These are phyloP conservation scores for Cylindrodendrum hubeiense DNA, from an alignment of 2,329 filamentous ascomycete species.

Conservation along the genomic window DNA sequence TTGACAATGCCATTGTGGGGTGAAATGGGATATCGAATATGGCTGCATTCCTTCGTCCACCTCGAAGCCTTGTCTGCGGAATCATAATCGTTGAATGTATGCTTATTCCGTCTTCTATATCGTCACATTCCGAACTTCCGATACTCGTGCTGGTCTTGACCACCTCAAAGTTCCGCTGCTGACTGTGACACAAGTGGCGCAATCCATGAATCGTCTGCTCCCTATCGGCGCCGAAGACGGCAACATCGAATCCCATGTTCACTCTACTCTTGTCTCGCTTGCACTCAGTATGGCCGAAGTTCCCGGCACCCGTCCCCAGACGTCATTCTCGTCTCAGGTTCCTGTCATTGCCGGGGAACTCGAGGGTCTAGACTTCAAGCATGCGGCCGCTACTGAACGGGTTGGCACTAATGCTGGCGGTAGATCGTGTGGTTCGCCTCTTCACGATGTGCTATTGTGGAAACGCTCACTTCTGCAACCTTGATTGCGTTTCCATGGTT, in stretches of 20 bases:
- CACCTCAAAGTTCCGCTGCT: background rate
- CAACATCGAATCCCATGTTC: background rate
- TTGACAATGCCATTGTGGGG: slow-evolving; percentile 7
- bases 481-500: slow-evolving; percentile 19
- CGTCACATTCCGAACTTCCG: background rate
- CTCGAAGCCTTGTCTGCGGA: background rate
- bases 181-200: background rate
- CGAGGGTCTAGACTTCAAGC: background rate
- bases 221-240: background rate
- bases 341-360: background rate
- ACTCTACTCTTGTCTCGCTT: background rate
- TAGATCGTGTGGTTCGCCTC: slow-evolving; percentile 18
- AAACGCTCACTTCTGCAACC: slow-evolving; percentile 21
- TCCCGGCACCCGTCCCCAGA: slow-evolving; percentile 6
- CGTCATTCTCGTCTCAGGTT: slow-evolving; percentile 14
- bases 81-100: background rate
- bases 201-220: background rate
- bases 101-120: background rate
- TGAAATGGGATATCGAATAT: background rate
- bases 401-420: slow-evolving; percentile 4
- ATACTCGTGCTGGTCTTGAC: background rate
- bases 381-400: background rate
- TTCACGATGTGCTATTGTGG: slow-evolving; percentile 12
- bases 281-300: slow-evolving; percentile 1
- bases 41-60: background rate